Evolutionary conservation across 2,329 filamentous ascomycete species (phyloP).

Genomic region (Pseudogymnoascus sp.): DNA sequence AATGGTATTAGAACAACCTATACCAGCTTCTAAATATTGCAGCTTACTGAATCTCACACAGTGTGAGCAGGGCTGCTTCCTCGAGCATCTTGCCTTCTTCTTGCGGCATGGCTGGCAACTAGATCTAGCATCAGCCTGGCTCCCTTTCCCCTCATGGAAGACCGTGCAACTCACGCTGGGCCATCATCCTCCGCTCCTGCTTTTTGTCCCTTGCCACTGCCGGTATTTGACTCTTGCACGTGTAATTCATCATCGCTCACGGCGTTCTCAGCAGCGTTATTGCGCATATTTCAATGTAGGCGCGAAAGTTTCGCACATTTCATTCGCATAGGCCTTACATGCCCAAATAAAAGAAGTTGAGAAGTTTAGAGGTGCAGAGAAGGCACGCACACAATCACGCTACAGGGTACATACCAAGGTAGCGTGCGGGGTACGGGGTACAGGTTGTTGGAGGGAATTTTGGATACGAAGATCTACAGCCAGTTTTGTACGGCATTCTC

Average conservation of each 20-base stretch:
- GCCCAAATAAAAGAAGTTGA: neutral
- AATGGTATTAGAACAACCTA: neutral
- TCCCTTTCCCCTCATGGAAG: neutral
- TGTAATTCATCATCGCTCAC: neutral
- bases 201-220: slow-evolving; percentile 5
- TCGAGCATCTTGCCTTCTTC: slow-evolving; percentile 39
- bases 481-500: no score
- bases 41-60: slow-evolving; percentile 30
- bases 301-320: neutral
- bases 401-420: neutral
- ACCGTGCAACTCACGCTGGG: slow-evolving; percentile 11
- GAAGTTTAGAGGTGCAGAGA: neutral
- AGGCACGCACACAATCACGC: neutral
- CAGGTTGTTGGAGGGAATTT: no score
- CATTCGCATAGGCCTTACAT: neutral
- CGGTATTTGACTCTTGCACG: neutral
- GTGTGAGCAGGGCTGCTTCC: slow-evolving; percentile 37
- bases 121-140: neutral
- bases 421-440: neutral
- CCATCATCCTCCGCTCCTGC: slow-evolving; percentile 11
- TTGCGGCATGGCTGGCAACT: slow-evolving; percentile 37
- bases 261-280: neutral
- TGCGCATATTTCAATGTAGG: neutral
- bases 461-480: neutral
- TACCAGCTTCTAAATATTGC: neutral